Conservation (phyloP, 2,329 filamentous ascomycete species). For the Colletotrichum sp. region DNA sequence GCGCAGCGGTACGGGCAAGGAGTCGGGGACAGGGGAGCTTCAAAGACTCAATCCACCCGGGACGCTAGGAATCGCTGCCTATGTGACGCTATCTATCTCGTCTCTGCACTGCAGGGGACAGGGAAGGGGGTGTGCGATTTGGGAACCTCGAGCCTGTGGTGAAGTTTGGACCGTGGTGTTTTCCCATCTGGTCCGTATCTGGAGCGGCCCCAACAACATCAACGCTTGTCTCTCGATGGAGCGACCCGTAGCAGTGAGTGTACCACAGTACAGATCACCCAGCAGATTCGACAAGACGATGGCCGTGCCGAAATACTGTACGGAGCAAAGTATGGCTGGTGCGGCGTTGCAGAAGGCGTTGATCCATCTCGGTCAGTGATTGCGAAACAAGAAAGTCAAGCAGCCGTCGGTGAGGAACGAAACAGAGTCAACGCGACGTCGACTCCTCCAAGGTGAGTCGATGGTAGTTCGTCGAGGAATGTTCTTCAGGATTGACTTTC, state of each 20-base stretch:
- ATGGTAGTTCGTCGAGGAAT: background rate
- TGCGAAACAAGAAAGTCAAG: background rate
- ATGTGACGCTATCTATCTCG: slow-evolving; percentile 22
- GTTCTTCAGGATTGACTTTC: background rate
- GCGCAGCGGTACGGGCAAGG: background rate
- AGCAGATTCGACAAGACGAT: background rate
- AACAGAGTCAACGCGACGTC: background rate
- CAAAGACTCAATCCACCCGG: slow-evolving; percentile 9
- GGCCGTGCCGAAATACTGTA: slow-evolving; percentile 10
- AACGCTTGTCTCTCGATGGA: background rate
- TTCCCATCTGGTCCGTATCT: background rate
- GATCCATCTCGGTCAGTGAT: background rate
- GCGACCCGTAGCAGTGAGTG: background rate
- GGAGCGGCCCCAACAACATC: background rate
- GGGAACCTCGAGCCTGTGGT: slow-evolving; percentile 4
- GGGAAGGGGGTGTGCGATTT: slow-evolving; percentile 13
- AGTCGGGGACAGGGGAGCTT: background rate
- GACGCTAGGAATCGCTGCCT: slow-evolving; percentile 19
- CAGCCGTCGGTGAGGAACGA: background rate
- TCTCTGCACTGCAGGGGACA: slow-evolving; percentile 18
- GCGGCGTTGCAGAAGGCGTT: background rate
- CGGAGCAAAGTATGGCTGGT: background rate
- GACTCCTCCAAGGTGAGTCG: background rate
- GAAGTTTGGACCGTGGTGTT: background rate
- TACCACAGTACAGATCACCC: background rate